Evolutionary conservation across 306 rosid species (phyloP), one percentile per base, ranked within the genome.

Genomic region (Castanopsis chinensis): DNA sequence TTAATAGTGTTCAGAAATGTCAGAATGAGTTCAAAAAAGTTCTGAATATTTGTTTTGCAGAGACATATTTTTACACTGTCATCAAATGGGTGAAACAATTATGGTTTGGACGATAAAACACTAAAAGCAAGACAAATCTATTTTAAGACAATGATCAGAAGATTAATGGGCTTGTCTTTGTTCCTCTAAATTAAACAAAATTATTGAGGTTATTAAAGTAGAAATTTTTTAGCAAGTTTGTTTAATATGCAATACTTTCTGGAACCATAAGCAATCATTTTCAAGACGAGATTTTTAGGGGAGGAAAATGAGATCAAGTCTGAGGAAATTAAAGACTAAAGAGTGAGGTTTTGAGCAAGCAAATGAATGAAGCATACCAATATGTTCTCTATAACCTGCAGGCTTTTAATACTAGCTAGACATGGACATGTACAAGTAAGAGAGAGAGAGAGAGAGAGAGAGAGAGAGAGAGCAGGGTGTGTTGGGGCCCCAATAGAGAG

Each of bases 251-350:
- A 35, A 35, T 35, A n/a, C 25, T 65, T 60, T 32, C n/a, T 32
- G 49, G 82, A 78, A 63, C 60, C 68, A 75, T 75, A 79, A 75
- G 78, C 73, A 54, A 76, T 87, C 84, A 76, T 70, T 75, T 74
- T 59, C 79, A 64, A 76, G 28, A 35, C 45, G 0, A 8, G 45
- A 41, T 41, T 41, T 41, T 41, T 45, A 30, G 58, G 58, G 71
- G 21, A 30, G 45, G 57, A 32, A 45, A 74, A 69, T 57, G 71
- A 30, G 27, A 33, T 45, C 52, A 45, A 72, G 13, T 68, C 12
- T 41, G 33, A 33, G 19, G 73, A 43, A 19, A 69, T 4, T 12
- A 41, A 41, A 41, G 12, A 6, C 19, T 12, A 54, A 74, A 35
- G 56, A 69, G 10, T 45, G 58, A 55, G 82, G 67, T 20, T 84